Evolutionary conservation across 805 yeast genomes (phyloP).

Genomic region (Babjeviella inositovora): DNA sequence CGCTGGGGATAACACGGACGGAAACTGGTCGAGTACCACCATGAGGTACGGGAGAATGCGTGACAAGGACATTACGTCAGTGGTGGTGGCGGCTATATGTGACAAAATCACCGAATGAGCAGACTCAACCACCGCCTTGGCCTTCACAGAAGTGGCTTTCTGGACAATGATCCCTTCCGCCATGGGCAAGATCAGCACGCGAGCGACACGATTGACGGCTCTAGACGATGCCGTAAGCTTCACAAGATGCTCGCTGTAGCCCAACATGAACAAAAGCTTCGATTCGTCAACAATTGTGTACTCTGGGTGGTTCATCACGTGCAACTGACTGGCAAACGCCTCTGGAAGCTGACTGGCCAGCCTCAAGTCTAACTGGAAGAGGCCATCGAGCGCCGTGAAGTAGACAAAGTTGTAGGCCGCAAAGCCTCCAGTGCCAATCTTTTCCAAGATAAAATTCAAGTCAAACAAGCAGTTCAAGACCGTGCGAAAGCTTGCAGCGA

Average conservation of each 20-base stretch:
- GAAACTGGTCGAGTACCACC: constrained; percentile 37
- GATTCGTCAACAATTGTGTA: constrained; percentile 10
- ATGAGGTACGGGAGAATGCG: constrained; percentile 21
- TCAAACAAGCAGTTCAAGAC: constrained; percentile 23
- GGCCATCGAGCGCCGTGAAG: constrained; percentile 25
- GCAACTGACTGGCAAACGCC: constrained; percentile 5
- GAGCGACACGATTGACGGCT: constrained; percentile 13
- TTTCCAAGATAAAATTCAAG: constrained; percentile 27
- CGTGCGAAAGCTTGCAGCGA: constrained; percentile 8
- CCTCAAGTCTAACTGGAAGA: constrained; percentile 10
- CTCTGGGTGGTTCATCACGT: no score
- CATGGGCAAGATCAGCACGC: constrained; percentile 7
- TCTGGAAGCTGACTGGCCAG: constrained; percentile 10
- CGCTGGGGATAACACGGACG: constrained; percentile 27
- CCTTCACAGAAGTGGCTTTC: constrained; percentile 5
- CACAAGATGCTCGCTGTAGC: constrained; percentile 15
- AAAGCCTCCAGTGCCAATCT: constrained; percentile 51
- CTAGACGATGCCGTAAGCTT: constrained; percentile 29
- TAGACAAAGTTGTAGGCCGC: constrained; percentile 47
- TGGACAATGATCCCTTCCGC: constrained; percentile 8
- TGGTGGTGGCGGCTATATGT: constrained; percentile 7
- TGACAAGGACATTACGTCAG: constrained; percentile 6
- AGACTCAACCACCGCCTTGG: constrained; percentile 27
- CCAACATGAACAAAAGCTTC: constrained; percentile 9
- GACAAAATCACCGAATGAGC: constrained; percentile 44